Conservation (phyloP, 345 rosid genomes). For the Eucalyptus regnans region DNA sequence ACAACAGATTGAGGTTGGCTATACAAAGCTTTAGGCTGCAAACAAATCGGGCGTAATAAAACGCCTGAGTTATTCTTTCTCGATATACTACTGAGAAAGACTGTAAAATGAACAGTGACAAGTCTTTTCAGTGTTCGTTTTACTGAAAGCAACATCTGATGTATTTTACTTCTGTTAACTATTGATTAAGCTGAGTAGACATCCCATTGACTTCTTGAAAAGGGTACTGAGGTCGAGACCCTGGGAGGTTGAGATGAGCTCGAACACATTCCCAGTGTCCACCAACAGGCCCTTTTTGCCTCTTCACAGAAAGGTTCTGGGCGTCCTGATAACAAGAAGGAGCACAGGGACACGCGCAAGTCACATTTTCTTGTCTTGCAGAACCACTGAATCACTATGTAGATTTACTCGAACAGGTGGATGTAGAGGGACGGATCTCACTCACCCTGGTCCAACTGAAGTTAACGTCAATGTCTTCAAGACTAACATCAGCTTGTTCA, state of each 20-base stretch:
- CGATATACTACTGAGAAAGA: background rate
- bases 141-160: background rate
- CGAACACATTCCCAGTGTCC: slow-evolving; percentile 78
- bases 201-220: slow-evolving; percentile 84
- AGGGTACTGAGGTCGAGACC: slow-evolving; percentile 82
- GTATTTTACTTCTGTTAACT: background rate
- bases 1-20: background rate
- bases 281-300: slow-evolving; percentile 37
- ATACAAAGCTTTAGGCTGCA: background rate
- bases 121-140: background rate
- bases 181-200: background rate
- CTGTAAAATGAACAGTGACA: background rate
- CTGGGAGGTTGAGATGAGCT: slow-evolving; percentile 78
- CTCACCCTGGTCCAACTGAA: slow-evolving; percentile 57
- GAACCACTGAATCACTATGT: background rate
- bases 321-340: slow-evolving; percentile 30
- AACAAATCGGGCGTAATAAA: background rate
- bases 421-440: background rate
- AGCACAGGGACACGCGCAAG: background rate
- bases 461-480: slow-evolving; percentile 63
- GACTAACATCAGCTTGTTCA: slow-evolving; percentile 53
- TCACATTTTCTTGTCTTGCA: background rate
- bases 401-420: background rate
- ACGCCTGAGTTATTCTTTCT: background rate
- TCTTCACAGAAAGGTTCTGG: slow-evolving; percentile 64